Base-by-base conservation (phyloP, 495 filamentous ascomycete species). In the Corynascus novoguineensis region DNA sequence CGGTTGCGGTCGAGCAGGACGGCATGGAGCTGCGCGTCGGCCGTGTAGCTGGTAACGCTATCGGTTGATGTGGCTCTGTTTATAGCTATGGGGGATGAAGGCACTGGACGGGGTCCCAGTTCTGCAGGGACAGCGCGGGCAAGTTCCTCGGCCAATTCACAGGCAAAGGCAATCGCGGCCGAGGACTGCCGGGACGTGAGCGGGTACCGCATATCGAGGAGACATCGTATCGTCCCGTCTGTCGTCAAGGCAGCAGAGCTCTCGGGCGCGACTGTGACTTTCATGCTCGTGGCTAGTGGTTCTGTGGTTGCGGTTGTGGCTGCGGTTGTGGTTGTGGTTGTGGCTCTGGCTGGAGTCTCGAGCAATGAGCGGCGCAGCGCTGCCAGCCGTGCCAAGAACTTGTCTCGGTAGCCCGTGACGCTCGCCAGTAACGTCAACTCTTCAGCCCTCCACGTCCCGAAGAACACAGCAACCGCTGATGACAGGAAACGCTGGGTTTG, bases 1-100 rank as follows among this genome's bases (percentile, higher is more conserved):
- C 35, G 49, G 49, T 41, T 52, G 35, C 49, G 49, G 1, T 41
- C 15, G 22, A 52, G 49, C 49, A 35, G 49, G 34, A 41, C 49
- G 49, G 34, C 49, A 19, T 52, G 24, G 15, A 52, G 49, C 12
- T 5, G 32, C 34, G 24, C 21, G 49, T 52, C 24, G 24, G 35
- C 35, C 25, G 49, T 41, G 5, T 28, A 28, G 15, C 34, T 25
- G 24, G 49, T 41, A 9, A 41, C 49, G n/a, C 22, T 41, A 14
- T 52, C 35, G 49, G 49, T 28, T 9, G 35, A 52, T 40, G 49
- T 3, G 49, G 19, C 35, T 38, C 21, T 35, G 32, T 40, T 35
- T 27, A 8, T 9, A 17, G 49, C 49, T 6, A 6, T 38, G 48
- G 48, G 8, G 49, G 22, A 6, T 50, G 48, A 50, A 1, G 32